Percentiles rank a stretch among this genome's conserved stretches.
Evolutionary conservation across 495 filamentous ascomycete genomes (phyloP).

Genomic region (Acidomyces sp.): DNA sequence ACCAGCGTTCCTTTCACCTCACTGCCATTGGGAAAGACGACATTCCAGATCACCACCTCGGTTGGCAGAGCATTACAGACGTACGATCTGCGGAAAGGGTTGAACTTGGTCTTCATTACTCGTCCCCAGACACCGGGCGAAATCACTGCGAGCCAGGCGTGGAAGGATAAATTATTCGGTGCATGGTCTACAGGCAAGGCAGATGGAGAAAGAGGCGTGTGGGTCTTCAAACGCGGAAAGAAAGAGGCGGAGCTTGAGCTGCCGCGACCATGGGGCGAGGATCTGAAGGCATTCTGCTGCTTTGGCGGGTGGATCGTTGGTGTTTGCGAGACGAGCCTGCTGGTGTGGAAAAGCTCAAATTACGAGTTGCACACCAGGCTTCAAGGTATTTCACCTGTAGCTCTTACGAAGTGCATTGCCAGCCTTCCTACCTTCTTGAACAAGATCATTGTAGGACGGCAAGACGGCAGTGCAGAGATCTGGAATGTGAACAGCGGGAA

Average conservation of each 20-base stretch:
- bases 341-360: constrained; percentile 77
- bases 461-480: constrained; percentile 83
- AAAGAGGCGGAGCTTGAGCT: constrained; percentile 60
- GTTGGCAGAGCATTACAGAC: constrained; percentile 83
- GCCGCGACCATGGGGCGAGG: constrained; percentile 45
- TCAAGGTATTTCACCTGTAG: constrained; percentile 29
- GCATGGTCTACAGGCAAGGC: constrained; percentile 58
- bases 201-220: constrained; percentile 52
- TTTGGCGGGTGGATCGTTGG: constrained; percentile 90
- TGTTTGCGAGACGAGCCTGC: constrained; percentile 58
- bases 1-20: constrained; percentile 79
- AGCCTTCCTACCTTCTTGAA: constrained; percentile 90
- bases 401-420: constrained; percentile 49
- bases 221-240: constrained; percentile 91
- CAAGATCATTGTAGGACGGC: constrained; percentile 79
- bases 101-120: constrained; percentile 85
- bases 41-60: constrained; percentile 93
- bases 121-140: constrained; percentile 71
- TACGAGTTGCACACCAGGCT: constrained; percentile 84
- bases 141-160: constrained; percentile 77
- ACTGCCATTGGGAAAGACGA: constrained; percentile 78
- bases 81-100: constrained; percentile 76
- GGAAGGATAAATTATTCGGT: constrained; percentile 74
- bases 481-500: constrained; percentile 93
- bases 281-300: constrained; percentile 63